A percentile compares a stretch with the other conserved stretches of the same genome.
These are phyloP conservation scores for Sordaria brevicollis DNA, from an alignment of 495 filamentous ascomycete species.

Conservation along the genomic window DNA sequence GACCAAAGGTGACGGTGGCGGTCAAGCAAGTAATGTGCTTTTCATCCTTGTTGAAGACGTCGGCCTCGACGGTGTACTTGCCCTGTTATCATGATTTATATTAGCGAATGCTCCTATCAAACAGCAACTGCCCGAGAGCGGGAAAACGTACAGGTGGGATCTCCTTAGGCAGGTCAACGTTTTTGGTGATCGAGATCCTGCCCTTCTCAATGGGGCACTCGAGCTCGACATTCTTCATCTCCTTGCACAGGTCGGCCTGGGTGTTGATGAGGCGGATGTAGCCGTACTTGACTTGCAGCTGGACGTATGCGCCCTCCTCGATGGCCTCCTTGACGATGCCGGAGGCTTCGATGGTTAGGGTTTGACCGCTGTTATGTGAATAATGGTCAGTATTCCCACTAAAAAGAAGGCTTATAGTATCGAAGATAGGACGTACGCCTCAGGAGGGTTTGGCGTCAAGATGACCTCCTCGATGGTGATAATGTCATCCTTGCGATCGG, in stretches of 20 bases:
- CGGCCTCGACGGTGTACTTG: conserved; percentile 76
- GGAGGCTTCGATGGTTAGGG: conserved; percentile 66
- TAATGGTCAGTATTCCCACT: background rate
- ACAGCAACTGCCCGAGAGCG: background rate
- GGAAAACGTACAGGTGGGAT: conserved; percentile 72
- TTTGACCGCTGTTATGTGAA: conserved; percentile 51
- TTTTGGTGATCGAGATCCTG: conserved; percentile 58
- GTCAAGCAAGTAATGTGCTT: conserved; percentile 73
- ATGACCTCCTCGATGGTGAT: conserved; percentile 71
- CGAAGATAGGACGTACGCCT: conserved; percentile 53
- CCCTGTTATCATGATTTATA: conserved; percentile 44
- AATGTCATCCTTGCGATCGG: conserved; percentile 47
- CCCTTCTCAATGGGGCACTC: conserved; percentile 80
- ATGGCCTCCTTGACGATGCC: conserved; percentile 61
- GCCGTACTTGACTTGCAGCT: conserved; percentile 84
- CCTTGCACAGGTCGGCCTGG: conserved; percentile 72
- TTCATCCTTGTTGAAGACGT: conserved; percentile 62
- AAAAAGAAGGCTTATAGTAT: background rate
- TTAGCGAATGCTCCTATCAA: background rate
- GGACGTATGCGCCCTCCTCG: conserved; percentile 66
- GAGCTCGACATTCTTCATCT: conserved; percentile 78
- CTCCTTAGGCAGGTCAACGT: conserved; percentile 73
- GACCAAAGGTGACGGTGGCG: conserved; percentile 50
- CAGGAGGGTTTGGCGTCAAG: conserved; percentile 75
- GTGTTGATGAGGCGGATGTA: conserved; percentile 80